Conservation (phyloP, 2,329 filamentous ascomycete genomes). For the Neoascochyta sp. region DNA sequence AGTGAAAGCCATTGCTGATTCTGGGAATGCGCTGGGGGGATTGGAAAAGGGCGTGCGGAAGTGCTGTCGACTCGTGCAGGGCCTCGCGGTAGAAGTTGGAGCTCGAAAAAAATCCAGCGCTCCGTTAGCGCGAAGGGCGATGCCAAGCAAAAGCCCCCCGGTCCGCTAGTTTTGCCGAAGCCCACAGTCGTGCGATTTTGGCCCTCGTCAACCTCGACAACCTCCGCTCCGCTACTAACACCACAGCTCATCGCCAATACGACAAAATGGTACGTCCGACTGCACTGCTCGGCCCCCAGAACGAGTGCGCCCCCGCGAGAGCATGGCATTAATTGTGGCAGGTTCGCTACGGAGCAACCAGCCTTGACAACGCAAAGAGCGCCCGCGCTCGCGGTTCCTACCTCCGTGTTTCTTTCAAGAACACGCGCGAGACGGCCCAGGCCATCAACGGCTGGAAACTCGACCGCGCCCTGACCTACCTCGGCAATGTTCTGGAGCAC, state of each 20-base stretch:
- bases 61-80: slow-evolving; percentile 12
- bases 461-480: slow-evolving; percentile 89
- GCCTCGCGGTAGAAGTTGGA: slow-evolving; percentile 16
- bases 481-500: slow-evolving; percentile 97
- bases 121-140: slow-evolving; percentile 1
- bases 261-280: slow-evolving; percentile 45
- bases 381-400: slow-evolving; percentile 98
- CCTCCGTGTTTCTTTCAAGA: slow-evolving; percentile 99
- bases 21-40: slow-evolving; percentile 10
- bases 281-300: slow-evolving; percentile 1
- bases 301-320: slow-evolving; percentile 6
- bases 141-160: not conserved
- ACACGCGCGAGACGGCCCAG: slow-evolving; percentile 99
- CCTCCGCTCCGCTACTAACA: slow-evolving; percentile 31
- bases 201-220: slow-evolving; percentile 12
- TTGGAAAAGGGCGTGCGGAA: not conserved
- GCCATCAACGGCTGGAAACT: slow-evolving; percentile 99
- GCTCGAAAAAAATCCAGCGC: slow-evolving; percentile 11
- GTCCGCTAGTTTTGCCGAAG: slow-evolving; percentile 20
- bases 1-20: slow-evolving; percentile 28
- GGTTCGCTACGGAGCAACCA: slow-evolving; percentile 40
- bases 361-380: slow-evolving; percentile 54
- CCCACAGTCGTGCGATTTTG: slow-evolving; percentile 29
- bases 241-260: slow-evolving; percentile 33
- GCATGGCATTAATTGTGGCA: slow-evolving; percentile 27